Evolutionary conservation across 23 red algal genomes (phyloP).

Genomic region (Chondrus crispus): DNA sequence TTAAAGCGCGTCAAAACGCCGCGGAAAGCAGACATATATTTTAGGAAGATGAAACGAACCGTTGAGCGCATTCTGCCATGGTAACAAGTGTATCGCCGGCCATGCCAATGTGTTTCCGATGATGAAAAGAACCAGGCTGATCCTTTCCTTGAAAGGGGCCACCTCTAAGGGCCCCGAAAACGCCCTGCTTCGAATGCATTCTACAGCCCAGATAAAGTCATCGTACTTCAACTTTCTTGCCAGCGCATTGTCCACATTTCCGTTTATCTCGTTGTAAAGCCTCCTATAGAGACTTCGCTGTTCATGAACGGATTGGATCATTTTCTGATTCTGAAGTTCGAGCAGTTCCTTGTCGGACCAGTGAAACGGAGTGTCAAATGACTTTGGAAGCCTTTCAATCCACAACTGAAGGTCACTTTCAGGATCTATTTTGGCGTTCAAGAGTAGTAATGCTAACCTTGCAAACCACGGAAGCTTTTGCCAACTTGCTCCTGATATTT

Average conservation of each 20-base stretch:
- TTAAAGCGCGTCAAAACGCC: neutral
- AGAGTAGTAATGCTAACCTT: constrained; percentile 19
- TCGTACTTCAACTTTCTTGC: constrained; percentile 27
- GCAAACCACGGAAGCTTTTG: constrained; percentile 46
- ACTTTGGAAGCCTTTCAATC: constrained; percentile 20
- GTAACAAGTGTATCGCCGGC: constrained; percentile 24
- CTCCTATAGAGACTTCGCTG: constrained; percentile 35
- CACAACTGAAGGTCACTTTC: constrained; percentile 23
- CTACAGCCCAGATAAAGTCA: constrained; percentile 74
- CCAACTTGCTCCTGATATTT: constrained; percentile 31
- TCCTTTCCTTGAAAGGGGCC: constrained; percentile 68
- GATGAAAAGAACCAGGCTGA: constrained; percentile 62
- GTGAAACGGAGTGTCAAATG: constrained; percentile 43
- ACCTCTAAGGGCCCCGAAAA: constrained; percentile 76
- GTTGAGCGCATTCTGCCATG: constrained; percentile 50
- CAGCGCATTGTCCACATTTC: neutral
- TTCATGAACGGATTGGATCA: constrained; percentile 13
- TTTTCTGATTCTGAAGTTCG: constrained; percentile 37
- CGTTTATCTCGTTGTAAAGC: constrained; percentile 31
- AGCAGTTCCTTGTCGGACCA: constrained; percentile 66
- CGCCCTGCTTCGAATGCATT: constrained; percentile 64
- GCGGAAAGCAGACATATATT: neutral
- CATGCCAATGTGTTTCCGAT: constrained; percentile 25
- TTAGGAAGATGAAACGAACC: neutral
- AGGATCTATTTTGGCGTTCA: neutral